Conservation (phyloP, 495 filamentous ascomycete species). For the Penicillium malachiteum region DNA sequence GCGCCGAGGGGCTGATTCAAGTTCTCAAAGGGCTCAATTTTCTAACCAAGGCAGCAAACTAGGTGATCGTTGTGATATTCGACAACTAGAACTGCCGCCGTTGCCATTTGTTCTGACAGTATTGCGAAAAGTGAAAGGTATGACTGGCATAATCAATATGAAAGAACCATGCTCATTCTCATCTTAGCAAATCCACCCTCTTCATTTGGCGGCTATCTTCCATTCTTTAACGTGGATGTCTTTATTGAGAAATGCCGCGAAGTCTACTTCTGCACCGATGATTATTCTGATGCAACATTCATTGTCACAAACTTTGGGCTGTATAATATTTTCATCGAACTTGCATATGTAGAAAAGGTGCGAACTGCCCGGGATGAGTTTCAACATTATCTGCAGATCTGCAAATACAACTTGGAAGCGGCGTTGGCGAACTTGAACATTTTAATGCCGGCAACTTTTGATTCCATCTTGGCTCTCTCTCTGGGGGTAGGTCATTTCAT, state of each 20-base stretch:
- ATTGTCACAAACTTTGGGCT: conserved; percentile 57
- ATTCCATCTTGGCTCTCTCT: conserved; percentile 59
- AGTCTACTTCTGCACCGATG: conserved; percentile 59
- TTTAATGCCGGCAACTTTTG: conserved; percentile 55
- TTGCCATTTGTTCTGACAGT: conserved; percentile 48
- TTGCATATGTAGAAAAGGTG: conserved; percentile 34
- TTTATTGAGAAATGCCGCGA: conserved; percentile 59
- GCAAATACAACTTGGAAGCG: conserved; percentile 58
- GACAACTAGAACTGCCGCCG: conserved; percentile 56
- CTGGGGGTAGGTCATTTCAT: conserved; percentile 48
- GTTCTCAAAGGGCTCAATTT: conserved; percentile 40
- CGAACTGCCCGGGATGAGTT: conserved; percentile 30
- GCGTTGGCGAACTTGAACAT: conserved; percentile 57
- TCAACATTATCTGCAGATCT: conserved; percentile 40
- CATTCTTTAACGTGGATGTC: conserved; percentile 48
- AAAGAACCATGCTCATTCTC: neutral
- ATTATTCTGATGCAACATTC: conserved; percentile 54
- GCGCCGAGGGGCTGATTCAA: conserved; percentile 27
- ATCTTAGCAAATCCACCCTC: conserved; percentile 23
- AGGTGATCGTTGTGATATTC: conserved; percentile 35
- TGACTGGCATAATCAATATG: neutral
- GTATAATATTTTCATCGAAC: conserved; percentile 56
- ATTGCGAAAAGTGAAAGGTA: conserved; percentile 52
- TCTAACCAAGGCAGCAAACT: conserved; percentile 42
- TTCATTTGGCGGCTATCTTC: conserved; percentile 31